Evolutionary conservation across 768 basidiomycete species (phyloP), one percentile per base, ranked within the genome.

Genomic region (Leccinum obscurum): DNA sequence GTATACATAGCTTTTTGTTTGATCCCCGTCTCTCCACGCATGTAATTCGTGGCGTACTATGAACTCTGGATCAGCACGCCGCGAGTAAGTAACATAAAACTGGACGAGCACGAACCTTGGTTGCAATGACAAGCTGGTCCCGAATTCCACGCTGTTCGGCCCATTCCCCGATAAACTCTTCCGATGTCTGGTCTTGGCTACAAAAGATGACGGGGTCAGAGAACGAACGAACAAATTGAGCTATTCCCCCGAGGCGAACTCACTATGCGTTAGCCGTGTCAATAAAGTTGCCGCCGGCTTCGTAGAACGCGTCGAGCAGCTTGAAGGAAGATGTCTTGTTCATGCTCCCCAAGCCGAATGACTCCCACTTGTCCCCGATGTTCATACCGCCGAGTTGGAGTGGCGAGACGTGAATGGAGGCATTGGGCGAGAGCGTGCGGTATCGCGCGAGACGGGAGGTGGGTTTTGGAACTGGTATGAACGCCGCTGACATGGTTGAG

Each of bases 161-260:
- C 81, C 82, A 83, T 63, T 82, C 82, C 8, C 82, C 82, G 20
- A 83, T 74, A 65, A 81, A 79, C 54, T 64, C 62, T 66, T 89
- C 86, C 4, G 83, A 84, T n/a, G 77, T 66, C 60, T 81, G 85
- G 58, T 84, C 78, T 62, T 87, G 83, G 57, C 80, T 82, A 44
- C 17, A 6, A 30, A 2, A 11, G 4, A 26, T 4, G 20, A 20
- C 46, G n/a, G 3, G 5, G 11, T 22, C 46, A 48, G 46, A 22
- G 6, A 46, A 20, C 8, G 0, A n/a, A n/a, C 41, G 26, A 50
- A 28, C 3, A 14, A 2, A 20, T 50, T 4, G 14, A 51, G 50
- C 26, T 9, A 1, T 11, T 26, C 24, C 28, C 5, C 13, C 11
- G 26, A 28, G 26, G 26, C 26, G 11, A 35, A 22, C 49, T 26